Conservation (phyloP, 2,329 filamentous ascomycete species). For the Fusarium verrucosum region DNA sequence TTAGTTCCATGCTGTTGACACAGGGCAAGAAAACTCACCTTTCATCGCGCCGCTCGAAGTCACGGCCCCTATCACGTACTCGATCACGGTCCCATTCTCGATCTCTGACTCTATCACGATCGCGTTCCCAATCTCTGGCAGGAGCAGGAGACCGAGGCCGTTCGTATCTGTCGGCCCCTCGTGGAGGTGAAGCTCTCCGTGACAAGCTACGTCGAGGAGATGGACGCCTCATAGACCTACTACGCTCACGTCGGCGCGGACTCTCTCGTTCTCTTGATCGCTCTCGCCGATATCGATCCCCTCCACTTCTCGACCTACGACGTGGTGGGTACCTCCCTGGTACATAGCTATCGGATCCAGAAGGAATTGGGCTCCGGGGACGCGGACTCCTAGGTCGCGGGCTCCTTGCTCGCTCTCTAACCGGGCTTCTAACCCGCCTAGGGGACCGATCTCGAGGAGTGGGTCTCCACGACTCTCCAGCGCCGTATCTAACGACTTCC, state of each 20-base stretch:
- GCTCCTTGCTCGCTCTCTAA: slow-evolving; percentile 47
- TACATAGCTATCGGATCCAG: slow-evolving; percentile 57
- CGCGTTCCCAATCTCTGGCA: slow-evolving; percentile 50
- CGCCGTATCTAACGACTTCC: slow-evolving; percentile 69
- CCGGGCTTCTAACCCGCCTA: slow-evolving; percentile 47
- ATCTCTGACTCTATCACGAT: slow-evolving; percentile 47
- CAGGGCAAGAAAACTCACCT: slow-evolving; percentile 43
- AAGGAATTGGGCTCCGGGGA: slow-evolving; percentile 50
- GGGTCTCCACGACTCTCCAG: slow-evolving; percentile 69
- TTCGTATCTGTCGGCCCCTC: slow-evolving; percentile 52
- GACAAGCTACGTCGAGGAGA: slow-evolving; percentile 53
- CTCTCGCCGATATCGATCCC: slow-evolving; percentile 55
- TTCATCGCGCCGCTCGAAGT: slow-evolving; percentile 55
- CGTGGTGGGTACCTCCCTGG: slow-evolving; percentile 56
- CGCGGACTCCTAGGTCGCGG: slow-evolving; percentile 54
- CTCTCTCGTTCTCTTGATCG: slow-evolving; percentile 54
- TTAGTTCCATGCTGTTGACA: slow-evolving; percentile 23
- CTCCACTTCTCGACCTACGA: slow-evolving; percentile 54
- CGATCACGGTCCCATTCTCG: slow-evolving; percentile 45
- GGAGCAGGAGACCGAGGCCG: slow-evolving; percentile 52
- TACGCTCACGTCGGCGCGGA: slow-evolving; percentile 51
- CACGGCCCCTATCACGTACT: slow-evolving; percentile 48
- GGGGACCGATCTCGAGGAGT: slow-evolving; percentile 63
- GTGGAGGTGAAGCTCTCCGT: slow-evolving; percentile 49
- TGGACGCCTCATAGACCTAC: slow-evolving; percentile 51